Evolutionary conservation across 2,329 filamentous ascomycete genomes (phyloP), one percentile per base, ranked within the genome.

Genomic region (Fusarium vanettenii): DNA sequence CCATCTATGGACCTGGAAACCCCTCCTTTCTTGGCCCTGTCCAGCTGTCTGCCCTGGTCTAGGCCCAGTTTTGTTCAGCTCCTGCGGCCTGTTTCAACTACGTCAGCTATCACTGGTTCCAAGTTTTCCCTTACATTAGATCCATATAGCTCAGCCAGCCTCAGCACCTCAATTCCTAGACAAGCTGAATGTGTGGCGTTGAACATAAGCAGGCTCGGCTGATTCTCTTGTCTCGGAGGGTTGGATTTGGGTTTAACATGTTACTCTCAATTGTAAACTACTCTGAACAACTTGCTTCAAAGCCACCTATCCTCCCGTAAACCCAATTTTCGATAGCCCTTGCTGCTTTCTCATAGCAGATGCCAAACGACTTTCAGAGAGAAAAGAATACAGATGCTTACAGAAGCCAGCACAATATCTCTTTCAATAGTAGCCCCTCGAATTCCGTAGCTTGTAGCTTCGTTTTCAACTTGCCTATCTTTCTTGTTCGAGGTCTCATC

Each of bases 31-130:
- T 25, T 5, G 37, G 52, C 48, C 8, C 13, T 61, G 35, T 37
- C 35, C 35, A 37, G 35, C 50, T 55, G 31, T 39, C 52, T 73
- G 52, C 69, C 69, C 61, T 73, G 72, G 64, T 73, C 72, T 60
- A 61, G 67, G 69, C 72, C 66, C 64, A 70, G 35, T 73, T 75
- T 75, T 75, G 67, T 50, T 56, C 56, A 63, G 25, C 69, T 52
- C 37, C 27, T 48, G 22, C 27, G 59, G 16, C 59, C 33, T 55
- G 60, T 63, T 61, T 71, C 43, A 16, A 66, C 66, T 69, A 72
- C 69, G 69, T 69, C 61, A 72, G 69, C 52, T 33, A 29, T 57
- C 55, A 43, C 45, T 60, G 35, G 60, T 71, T 71, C 61, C 67
- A 63, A 45, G 63, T 71, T 71, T 71, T 31, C 31, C 29, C 50